phyloP scores from a whole-genome alignment of 2,329 filamentous ascomycete genomes.

The Hypoxylon sp. region DNA sequence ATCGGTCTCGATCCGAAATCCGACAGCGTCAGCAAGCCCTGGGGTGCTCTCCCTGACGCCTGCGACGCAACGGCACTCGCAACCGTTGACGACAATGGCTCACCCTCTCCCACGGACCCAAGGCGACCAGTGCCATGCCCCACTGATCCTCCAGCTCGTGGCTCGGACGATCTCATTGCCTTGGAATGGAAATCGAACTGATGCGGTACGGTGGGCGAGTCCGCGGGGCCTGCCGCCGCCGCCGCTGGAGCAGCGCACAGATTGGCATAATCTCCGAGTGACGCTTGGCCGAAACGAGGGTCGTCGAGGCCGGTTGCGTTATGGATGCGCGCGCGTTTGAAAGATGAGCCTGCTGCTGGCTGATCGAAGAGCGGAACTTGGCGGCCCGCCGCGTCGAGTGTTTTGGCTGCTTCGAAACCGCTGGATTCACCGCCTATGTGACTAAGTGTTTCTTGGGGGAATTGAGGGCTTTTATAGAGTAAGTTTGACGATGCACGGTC shows the following conservation, averaged over 20 bases:
- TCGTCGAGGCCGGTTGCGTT: constrained; percentile 31
- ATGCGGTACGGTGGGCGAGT: constrained; percentile 6
- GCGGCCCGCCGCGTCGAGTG: constrained; percentile 23
- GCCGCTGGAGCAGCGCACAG: constrained; percentile 10
- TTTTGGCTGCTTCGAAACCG: constrained; percentile 15
- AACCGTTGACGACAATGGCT: background rate
- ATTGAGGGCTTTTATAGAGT: constrained; percentile 16
- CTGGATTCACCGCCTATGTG: constrained; percentile 8
- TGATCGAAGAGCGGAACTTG: constrained; percentile 36
- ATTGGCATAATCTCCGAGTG: constrained; percentile 30
- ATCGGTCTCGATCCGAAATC: constrained; percentile 34
- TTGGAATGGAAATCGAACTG: constrained; percentile 31
- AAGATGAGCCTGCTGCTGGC: constrained; percentile 24
- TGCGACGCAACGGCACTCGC: background rate
- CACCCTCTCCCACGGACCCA: background rate
- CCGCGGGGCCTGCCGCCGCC: background rate
- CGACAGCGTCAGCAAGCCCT: constrained; percentile 11
- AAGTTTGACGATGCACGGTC: constrained; percentile 10
- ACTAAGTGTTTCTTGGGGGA: constrained; percentile 7
- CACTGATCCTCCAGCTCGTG: background rate
- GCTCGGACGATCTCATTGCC: constrained; percentile 13
- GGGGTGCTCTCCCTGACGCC: background rate
- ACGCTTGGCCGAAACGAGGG: constrained; percentile 22
- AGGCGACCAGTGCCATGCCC: background rate
- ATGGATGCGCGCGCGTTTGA: constrained; percentile 22